Evolutionary conservation across 2,329 filamentous ascomycete genomes (phyloP).

Genomic region (Phialophora expanda): DNA sequence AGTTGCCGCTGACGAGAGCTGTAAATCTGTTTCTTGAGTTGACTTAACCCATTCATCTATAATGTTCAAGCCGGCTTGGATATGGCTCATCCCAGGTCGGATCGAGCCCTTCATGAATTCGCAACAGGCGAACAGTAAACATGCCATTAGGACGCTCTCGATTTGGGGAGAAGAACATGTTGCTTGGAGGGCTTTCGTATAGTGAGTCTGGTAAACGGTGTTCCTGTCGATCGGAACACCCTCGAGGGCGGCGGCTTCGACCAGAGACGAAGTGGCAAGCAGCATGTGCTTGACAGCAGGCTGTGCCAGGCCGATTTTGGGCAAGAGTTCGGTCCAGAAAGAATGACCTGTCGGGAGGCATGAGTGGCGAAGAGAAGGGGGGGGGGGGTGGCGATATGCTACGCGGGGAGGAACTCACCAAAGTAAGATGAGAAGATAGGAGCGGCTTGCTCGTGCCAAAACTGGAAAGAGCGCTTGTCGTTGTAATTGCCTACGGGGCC

Average conservation of each 20-base stretch:
- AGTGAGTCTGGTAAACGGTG: conserved; percentile 31
- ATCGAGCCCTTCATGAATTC: conserved; percentile 30
- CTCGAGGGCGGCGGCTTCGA: conserved; percentile 22
- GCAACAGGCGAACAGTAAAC: conserved; percentile 33
- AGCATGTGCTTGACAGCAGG: conserved; percentile 32
- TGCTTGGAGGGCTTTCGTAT: conserved; percentile 31
- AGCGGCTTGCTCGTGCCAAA: conserved; percentile 31
- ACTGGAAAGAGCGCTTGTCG: conserved; percentile 31
- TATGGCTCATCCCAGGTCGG: conserved; percentile 22
- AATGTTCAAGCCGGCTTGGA: conserved; percentile 28
- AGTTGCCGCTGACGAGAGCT: conserved; percentile 14
- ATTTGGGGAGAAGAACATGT: conserved; percentile 30
- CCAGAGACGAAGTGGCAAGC: conserved; percentile 28
- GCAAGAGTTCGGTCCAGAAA: conserved; percentile 32
- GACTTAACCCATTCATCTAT: conserved; percentile 32
- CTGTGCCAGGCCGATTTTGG: conserved; percentile 27
- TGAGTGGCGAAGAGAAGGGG: conserved; percentile 4
- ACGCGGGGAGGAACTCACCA: conserved; percentile 17
- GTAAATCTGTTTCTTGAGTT: not conserved
- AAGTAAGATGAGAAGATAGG: conserved; percentile 34
- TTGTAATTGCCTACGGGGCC: conserved; percentile 19
- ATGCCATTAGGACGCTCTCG: conserved; percentile 31
- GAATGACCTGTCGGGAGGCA: conserved; percentile 23
- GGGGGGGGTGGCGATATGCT: not conserved
- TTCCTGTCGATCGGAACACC: conserved; percentile 26